Conservation (phyloP, 2,329 filamentous ascomycete species). For the Fusarium metavorans region DNA sequence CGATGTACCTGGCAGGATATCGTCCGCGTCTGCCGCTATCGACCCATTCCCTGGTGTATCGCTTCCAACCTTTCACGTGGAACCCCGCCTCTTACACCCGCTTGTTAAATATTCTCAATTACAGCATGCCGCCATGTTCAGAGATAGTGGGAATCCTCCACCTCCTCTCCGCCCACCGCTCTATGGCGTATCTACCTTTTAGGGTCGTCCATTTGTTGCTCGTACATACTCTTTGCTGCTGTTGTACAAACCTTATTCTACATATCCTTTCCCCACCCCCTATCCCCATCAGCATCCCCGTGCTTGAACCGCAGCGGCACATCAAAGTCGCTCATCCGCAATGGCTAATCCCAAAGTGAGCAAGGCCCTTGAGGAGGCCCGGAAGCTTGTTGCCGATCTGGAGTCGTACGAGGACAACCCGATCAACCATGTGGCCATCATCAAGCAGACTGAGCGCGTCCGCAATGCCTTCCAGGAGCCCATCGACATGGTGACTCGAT, state of each 20-base stretch:
- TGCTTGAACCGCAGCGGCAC: neutral
- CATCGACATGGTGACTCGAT: slow-evolving; percentile 42
- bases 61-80: neutral
- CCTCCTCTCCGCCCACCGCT: neutral
- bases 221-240: neutral
- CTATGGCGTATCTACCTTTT: neutral
- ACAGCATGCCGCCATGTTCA: neutral
- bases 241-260: neutral
- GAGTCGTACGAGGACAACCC: slow-evolving; percentile 43
- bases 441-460: slow-evolving; percentile 42
- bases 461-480: slow-evolving; percentile 43
- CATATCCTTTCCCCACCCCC: neutral
- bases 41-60: neutral
- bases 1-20: neutral
- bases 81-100: slow-evolving; percentile 21
- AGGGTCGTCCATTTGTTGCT: neutral
- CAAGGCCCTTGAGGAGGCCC: slow-evolving; percentile 45
- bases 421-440: slow-evolving; percentile 35
- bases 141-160: neutral
- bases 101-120: slow-evolving; percentile 17
- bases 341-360: slow-evolving; percentile 41
- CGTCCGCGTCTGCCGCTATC: neutral
- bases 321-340: neutral
- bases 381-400: slow-evolving; percentile 41
- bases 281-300: neutral